Evolutionary conservation across 352 stramenopile species (phyloP).

Genomic region (Blastocystis sp.): DNA sequence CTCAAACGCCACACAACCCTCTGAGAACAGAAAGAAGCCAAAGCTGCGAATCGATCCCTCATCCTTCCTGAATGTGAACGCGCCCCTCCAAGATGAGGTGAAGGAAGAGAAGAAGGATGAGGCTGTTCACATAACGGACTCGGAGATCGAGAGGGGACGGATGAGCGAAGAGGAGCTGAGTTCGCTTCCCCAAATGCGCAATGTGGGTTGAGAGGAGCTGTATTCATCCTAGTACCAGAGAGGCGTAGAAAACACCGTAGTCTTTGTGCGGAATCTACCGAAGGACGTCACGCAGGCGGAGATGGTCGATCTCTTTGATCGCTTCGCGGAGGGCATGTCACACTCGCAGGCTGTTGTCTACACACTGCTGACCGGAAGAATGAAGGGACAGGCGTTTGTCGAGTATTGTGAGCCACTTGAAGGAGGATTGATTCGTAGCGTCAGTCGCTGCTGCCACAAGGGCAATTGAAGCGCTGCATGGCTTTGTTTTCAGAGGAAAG

Average conservation of each 20-base stretch:
- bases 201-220: not conserved
- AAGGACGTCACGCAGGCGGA: constrained; percentile 19
- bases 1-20: too few relatives aligned
- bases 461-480: constrained; percentile 22
- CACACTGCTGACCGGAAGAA: constrained; percentile 56
- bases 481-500: constrained; percentile 43
- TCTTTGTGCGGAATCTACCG: constrained; percentile 57
- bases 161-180: not conserved
- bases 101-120: constrained; percentile 1
- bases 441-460: not conserved
- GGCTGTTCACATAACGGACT: constrained; percentile 4
- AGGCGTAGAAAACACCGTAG: not conserved
- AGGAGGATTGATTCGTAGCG: constrained; percentile 20
- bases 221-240: constrained; percentile 30
- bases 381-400: constrained; percentile 72
- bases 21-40: too few relatives aligned
- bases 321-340: constrained; percentile 3
- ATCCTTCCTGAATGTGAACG: not conserved
- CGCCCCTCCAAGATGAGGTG: not conserved
- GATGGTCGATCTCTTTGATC: constrained; percentile 27
- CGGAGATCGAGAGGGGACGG: constrained; percentile 35
- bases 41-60: too few relatives aligned
- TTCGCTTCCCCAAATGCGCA: constrained; percentile 3
- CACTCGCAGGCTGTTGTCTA: constrained; percentile 3
- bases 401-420: not conserved